A percentile compares a stretch with the other conserved stretches of the same genome.
phyloP scores from a whole-genome alignment of 805 yeast genomes.

The Suhomyces sp. region DNA sequence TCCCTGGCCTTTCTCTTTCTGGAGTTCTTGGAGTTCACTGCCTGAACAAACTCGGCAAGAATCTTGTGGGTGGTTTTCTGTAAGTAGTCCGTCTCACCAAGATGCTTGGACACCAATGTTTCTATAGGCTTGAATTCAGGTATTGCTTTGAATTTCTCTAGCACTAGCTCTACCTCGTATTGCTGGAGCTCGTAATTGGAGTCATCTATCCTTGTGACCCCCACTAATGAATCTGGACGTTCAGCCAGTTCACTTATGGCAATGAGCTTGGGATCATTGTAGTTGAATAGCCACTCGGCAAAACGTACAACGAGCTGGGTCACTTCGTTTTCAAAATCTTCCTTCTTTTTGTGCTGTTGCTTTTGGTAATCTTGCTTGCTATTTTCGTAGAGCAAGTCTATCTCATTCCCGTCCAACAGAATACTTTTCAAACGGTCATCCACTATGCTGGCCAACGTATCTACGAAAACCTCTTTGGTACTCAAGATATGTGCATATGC shows the following conservation, averaged over 20 bases:
- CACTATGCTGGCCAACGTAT: conserved; percentile 14
- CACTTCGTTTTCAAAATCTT: conserved; percentile 13
- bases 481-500: conserved; percentile 15
- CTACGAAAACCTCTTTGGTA: conserved; percentile 18
- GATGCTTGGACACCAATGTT: background rate
- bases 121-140: background rate
- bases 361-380: conserved; percentile 22
- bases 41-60: background rate
- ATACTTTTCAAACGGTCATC: conserved; percentile 30
- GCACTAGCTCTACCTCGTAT: background rate
- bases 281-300: conserved; percentile 15
- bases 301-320: conserved; percentile 7
- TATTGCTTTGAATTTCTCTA: background rate
- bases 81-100: background rate
- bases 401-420: conserved; percentile 19
- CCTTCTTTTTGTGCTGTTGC: conserved; percentile 12
- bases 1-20: conserved; percentile 7
- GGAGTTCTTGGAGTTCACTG: background rate
- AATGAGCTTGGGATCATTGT: conserved; percentile 2
- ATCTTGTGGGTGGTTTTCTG: background rate
- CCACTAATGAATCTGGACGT: background rate
- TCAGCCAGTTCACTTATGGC: background rate
- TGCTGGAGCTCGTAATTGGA: background rate
- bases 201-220: background rate
- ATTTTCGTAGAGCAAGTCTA: conserved; percentile 25